phyloP scores from a whole-genome alignment of 768 basidiomycete genomes.

The Mrakia frigida region DNA sequence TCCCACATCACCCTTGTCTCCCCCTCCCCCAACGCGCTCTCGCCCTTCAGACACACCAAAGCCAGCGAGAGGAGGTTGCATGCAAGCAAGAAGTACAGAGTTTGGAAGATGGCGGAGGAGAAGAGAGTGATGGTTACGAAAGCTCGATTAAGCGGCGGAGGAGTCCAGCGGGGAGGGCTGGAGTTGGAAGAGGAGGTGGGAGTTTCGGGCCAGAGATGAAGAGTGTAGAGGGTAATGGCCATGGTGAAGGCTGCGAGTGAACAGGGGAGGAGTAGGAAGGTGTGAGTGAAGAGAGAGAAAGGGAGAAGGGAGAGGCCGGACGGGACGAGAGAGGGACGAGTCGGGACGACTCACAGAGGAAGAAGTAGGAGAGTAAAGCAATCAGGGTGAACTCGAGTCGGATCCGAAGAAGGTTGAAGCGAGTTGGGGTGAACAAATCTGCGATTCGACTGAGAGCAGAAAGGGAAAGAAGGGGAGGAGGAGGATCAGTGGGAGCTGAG shows the following conservation, averaged over 20 bases:
- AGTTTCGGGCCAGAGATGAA: background rate
- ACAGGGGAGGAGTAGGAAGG: background rate
- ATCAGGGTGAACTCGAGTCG: background rate
- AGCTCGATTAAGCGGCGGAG: background rate
- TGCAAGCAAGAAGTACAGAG: background rate
- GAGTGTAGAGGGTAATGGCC: constrained; percentile 3
- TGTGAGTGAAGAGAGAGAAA: background rate
- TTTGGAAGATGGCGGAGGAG: background rate
- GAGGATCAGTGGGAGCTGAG: background rate
- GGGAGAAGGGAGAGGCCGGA: background rate
- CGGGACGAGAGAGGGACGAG: background rate
- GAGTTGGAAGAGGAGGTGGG: background rate
- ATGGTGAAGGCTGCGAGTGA: background rate
- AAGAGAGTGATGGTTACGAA: constrained; percentile 8
- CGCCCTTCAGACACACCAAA: background rate
- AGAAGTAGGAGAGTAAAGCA: background rate
- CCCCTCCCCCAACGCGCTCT: background rate
- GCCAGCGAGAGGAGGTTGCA: background rate
- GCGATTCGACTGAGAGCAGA: background rate
- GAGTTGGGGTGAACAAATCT: background rate
- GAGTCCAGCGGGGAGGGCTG: background rate
- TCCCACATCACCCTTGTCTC: background rate
- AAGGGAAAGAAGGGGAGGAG: background rate
- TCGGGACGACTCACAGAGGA: background rate
- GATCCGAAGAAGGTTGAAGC: background rate